These are phyloP conservation scores for Coelastrella sp. DNA, from an alignment of 139 green algal species.

Conservation along the genomic window DNA sequence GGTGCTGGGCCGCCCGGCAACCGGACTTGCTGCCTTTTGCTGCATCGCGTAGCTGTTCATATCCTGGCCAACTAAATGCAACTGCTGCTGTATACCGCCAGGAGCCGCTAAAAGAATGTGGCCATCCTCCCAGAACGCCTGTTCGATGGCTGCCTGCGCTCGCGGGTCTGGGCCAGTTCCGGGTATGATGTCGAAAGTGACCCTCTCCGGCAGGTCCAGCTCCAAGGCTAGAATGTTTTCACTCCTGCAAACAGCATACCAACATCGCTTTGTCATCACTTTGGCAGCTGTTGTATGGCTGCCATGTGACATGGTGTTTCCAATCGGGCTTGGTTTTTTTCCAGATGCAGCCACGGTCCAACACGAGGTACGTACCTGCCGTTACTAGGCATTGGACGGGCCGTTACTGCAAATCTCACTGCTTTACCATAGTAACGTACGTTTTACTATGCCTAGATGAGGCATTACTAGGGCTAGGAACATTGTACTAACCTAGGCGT, in stretches of 20 bases:
- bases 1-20: no score
- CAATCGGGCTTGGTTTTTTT: no score
- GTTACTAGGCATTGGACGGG: no score
- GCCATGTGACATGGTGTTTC: no score
- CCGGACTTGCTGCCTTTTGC: slow-evolving; percentile 10
- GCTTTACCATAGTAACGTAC: no score
- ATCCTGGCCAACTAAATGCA: slow-evolving; percentile 1
- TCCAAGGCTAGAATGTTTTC: slow-evolving; percentile 88
- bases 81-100: slow-evolving; percentile 3
- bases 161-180: slow-evolving; percentile 60
- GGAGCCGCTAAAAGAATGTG: slow-evolving; percentile 64
- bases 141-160: slow-evolving; percentile 71
- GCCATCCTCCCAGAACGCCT: slow-evolving; percentile 67
- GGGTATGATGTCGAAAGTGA: slow-evolving; percentile 70
- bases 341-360: no score
- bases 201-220: slow-evolving; percentile 82
- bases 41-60: slow-evolving; percentile 11
- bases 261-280: no score
- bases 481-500: no score
- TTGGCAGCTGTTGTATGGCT: no score
- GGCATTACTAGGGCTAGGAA: no score
- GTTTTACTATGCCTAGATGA: no score
- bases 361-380: no score
- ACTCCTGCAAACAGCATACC: slow-evolving; percentile 67
- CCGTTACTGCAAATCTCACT: background rate